These are phyloP conservation scores for Xylaria sp. DNA, from an alignment of 2,329 filamentous ascomycete species.

Conservation along the genomic window DNA sequence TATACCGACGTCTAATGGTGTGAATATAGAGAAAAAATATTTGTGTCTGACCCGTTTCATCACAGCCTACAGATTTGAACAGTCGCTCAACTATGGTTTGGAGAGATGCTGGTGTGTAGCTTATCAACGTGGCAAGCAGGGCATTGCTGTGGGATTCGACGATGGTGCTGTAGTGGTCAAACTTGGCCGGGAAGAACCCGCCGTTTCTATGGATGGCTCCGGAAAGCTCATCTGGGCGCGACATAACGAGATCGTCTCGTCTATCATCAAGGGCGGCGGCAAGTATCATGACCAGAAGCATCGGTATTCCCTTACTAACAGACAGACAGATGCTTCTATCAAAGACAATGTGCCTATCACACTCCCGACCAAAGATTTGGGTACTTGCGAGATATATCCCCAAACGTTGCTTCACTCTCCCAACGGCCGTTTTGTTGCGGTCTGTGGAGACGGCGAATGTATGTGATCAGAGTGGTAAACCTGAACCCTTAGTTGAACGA, in stretches of 20 bases:
- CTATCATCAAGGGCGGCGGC: conserved; percentile 90
- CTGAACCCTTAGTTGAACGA: background rate
- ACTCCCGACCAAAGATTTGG: conserved; percentile 91
- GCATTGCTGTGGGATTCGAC: conserved; percentile 94
- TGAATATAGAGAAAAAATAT: background rate
- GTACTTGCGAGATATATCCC: conserved; percentile 95
- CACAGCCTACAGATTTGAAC: conserved; percentile 84
- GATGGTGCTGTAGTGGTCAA: conserved; percentile 98
- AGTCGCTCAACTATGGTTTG: conserved; percentile 93
- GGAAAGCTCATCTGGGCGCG: conserved; percentile 97
- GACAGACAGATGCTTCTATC: conserved; percentile 70
- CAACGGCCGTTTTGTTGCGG: conserved; percentile 84
- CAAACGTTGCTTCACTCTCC: conserved; percentile 96
- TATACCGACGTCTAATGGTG: background rate
- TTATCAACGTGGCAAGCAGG: conserved; percentile 93
- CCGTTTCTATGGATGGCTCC: conserved; percentile 95
- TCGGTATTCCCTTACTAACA: conserved; percentile 43
- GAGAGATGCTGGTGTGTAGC: conserved; percentile 98
- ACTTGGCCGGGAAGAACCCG: conserved; percentile 95
- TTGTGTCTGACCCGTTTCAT: conserved; percentile 20
- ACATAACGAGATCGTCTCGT: conserved; percentile 93
- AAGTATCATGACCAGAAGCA: conserved; percentile 44
- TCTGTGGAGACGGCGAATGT: conserved; percentile 92
- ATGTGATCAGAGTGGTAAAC: background rate
- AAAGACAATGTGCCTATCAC: conserved; percentile 91